These are phyloP conservation scores for Kwoniella bestiolae DNA, from an alignment of 768 basidiomycete genomes.

Conservation along the genomic window DNA sequence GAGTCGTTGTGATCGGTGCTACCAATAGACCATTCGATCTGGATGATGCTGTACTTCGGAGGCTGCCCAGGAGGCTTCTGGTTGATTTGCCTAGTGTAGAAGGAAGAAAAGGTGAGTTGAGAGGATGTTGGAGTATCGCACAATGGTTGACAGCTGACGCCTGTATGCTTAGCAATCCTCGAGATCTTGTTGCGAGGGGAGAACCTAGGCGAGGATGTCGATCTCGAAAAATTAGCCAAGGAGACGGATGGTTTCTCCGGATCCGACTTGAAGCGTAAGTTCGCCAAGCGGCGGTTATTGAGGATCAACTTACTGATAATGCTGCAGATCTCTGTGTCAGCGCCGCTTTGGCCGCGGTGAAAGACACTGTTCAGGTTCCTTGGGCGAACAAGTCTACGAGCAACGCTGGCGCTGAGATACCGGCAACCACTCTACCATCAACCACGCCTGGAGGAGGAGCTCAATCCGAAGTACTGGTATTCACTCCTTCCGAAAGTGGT, in stretches of 20 bases:
- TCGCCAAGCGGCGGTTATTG: neutral
- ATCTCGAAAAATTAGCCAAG: constrained; percentile 42
- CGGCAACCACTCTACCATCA: constrained; percentile 8
- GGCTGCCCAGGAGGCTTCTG: constrained; percentile 80
- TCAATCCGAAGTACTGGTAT: constrained; percentile 14
- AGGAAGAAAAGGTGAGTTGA: constrained; percentile 73
- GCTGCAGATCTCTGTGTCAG: constrained; percentile 83
- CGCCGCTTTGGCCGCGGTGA: constrained; percentile 87
- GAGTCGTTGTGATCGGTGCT: constrained; percentile 88
- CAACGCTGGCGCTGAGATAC: neutral
- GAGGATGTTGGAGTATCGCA: neutral
- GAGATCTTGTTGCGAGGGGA: constrained; percentile 87
- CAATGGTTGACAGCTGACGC: neutral
- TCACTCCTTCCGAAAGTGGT: constrained; percentile 10
- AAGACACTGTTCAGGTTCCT: constrained; percentile 78
- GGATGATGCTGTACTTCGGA: constrained; percentile 81
- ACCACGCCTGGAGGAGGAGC: constrained; percentile 9
- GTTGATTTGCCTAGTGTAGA: constrained; percentile 86
- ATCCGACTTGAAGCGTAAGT: constrained; percentile 89
- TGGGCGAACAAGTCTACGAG: constrained; percentile 62
- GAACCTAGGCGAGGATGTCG: constrained; percentile 59
- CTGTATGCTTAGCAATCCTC: constrained; percentile 71
- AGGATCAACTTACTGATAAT: neutral
- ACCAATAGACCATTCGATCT: constrained; percentile 69
- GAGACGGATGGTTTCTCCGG: constrained; percentile 74